These are phyloP conservation scores for Blastobotrys indianensis DNA, from an alignment of 1,139 yeast genomes.

Conservation along the genomic window DNA sequence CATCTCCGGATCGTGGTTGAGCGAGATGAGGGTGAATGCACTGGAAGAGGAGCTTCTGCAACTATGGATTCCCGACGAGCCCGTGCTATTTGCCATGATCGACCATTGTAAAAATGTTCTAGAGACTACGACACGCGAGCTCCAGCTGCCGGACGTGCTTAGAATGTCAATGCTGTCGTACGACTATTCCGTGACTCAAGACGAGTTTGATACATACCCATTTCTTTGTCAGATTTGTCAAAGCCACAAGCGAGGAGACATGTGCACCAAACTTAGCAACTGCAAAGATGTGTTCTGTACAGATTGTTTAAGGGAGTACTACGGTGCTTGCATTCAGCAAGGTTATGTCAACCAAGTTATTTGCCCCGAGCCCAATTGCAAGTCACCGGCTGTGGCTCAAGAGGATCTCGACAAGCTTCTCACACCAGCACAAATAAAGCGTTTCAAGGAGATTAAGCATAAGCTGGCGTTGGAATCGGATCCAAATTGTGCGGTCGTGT, in stretches of 20 bases:
- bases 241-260: constrained; percentile 44
- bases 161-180: constrained; percentile 25
- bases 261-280: constrained; percentile 39
- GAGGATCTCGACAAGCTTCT: constrained; percentile 31
- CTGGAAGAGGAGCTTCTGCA: constrained; percentile 22
- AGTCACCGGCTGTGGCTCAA: constrained; percentile 18
- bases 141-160: constrained; percentile 5
- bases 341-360: constrained; percentile 53
- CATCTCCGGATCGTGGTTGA: constrained; percentile 21
- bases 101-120: constrained; percentile 29
- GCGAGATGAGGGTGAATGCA: constrained; percentile 27
- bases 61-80: constrained; percentile 41
- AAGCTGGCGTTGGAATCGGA: constrained; percentile 43
- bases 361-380: constrained; percentile 48
- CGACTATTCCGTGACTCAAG: constrained; percentile 23
- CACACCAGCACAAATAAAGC: constrained; percentile 31
- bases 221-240: constrained; percentile 59
- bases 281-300: constrained; percentile 55
- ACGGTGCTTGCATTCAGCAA: constrained; percentile 40
- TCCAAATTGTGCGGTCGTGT: constrained; percentile 47
- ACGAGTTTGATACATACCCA: constrained; percentile 38
- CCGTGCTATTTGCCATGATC: constrained; percentile 43
- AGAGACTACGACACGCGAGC: background rate
- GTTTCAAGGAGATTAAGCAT: constrained; percentile 39
- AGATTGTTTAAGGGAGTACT: constrained; percentile 45